A percentile compares a stretch with the other conserved stretches of the same genome.
These are phyloP conservation scores for Chara braunii DNA, from an alignment of 139 green algal genomes.

Conservation along the genomic window DNA sequence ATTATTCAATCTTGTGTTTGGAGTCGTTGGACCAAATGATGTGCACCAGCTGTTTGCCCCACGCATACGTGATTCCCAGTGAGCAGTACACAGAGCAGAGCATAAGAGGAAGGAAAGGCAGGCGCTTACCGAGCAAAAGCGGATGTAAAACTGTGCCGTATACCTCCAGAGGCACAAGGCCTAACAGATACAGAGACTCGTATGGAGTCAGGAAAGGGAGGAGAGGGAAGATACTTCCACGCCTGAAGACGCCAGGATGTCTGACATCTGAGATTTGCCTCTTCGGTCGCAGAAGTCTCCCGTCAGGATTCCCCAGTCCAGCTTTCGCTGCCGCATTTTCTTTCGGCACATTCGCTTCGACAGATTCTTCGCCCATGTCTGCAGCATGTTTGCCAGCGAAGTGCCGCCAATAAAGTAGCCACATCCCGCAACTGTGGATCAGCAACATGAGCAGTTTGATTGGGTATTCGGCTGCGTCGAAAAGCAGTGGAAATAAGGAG, in stretches of 20 bases:
- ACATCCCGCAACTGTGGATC: constrained; percentile 8
- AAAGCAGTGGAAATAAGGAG: constrained; percentile 75
- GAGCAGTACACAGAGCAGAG: constrained; percentile 40
- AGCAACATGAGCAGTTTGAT: constrained; percentile 58
- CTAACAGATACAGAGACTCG: constrained; percentile 41
- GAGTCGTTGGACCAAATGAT: too few relatives aligned
- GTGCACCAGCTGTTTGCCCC: constrained; percentile 3
- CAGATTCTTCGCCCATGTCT: not conserved
- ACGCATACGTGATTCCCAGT: constrained; percentile 24
- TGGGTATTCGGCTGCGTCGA: constrained; percentile 59
- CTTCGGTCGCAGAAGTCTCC: too few relatives aligned
- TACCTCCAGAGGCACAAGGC: constrained; percentile 62
- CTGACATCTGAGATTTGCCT: too few relatives aligned
- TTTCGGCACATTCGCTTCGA: not conserved
- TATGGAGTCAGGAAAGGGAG: too few relatives aligned
- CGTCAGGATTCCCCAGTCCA: not conserved
- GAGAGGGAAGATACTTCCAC: too few relatives aligned
- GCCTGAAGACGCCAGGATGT: too few relatives aligned
- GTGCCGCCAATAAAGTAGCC: not conserved
- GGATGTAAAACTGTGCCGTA: constrained; percentile 51
- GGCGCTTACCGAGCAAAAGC: constrained; percentile 31
- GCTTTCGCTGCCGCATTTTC: not conserved
- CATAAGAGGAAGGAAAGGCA: constrained; percentile 83
- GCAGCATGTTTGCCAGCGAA: not conserved
- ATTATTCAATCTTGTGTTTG: too few relatives aligned